Evolutionary conservation across 2,329 filamentous ascomycete species (phyloP), one percentile per base, ranked within the genome.

Genomic region (Rhinocladiella mackenziei): DNA sequence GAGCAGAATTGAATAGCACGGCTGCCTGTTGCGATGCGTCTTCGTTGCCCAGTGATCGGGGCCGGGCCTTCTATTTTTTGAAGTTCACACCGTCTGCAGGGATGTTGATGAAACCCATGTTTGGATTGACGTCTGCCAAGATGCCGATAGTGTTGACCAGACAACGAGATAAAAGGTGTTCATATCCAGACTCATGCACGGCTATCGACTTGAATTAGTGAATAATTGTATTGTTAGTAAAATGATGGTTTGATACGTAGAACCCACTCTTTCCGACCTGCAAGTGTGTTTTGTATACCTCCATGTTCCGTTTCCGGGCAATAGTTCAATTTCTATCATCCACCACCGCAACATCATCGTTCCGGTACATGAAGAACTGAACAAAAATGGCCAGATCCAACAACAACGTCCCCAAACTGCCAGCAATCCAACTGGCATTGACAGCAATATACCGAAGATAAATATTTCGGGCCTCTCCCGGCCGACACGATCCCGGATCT

Each of bases 391-490:
- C 80, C 62, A 89, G 72, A 65, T 97, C 92, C 53, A 97, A 68
- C 43, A 92, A 67, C 43, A 97, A 69, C 2, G 91, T 96, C 1
- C 94, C 89, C 36, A 92, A 73, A 62, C 89, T 95, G 1, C 92
- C 92, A 3, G 89, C 73, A 47, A 98, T 61, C 92, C 92, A 98
- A 54, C 84, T 89, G 20, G 88, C 69, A 64, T 97, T 98, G 23
- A 97, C 85, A 5, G 91, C 75, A 20, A 97, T 82, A 67, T 97
- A 96, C 50, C 75, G 72, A 19, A 77, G 80, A 64, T 97, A 97
- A 9, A 89, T 73, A 1, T 63, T 67, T 8, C 63, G 61, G 1
- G 78, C 77, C 65, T 94, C 87, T 0, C 81, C 85, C 0, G 73
- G 68, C 18, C 63, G 64, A 67, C 89, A 95, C 10, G 63, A 59